Base-by-base conservation (phyloP, 2,329 filamentous ascomycete genomes). In the Aureobasidium lini region DNA sequence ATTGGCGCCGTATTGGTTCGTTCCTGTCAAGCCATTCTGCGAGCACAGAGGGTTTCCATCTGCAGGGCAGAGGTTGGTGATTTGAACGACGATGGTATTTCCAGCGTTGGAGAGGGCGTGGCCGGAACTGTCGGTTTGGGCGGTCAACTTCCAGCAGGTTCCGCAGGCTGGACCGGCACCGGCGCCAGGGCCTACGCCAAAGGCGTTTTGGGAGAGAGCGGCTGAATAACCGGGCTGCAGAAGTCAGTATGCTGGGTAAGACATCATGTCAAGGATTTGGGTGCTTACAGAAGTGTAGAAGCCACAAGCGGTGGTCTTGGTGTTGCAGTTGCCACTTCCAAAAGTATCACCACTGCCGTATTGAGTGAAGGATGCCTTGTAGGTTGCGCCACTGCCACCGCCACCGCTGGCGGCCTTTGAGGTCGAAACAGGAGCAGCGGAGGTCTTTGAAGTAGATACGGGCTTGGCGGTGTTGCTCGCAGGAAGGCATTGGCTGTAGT, bases 1-100 rank as follows among this genome's bases (percentile, higher is more conserved):
- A 42, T 73, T 71, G 10, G 70, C 72, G 7, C 74, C 74, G 62
- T 73, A 73, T 61, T 67, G 70, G 62, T 74, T 75, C 4, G 70
- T 69, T 3, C 66, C 68, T 3, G 57, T 56, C 1, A 73, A 64
- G 3, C 66, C 66, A 13, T 63, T 65, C 66, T 73, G 71, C 6
- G 70, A 46, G 62, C 74, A 76, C 11, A 75, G 64, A 15, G 71
- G 67, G 57, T 76, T 76, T 2, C 72, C 72, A 1, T 63, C 23
- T 0, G 68, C 69, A 13, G 74, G 74, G 58, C 74, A 76, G 3
- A 76, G 65, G 62, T 76, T 76, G 60, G 73, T 74, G 56, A 76
- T 66, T 62, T 72, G 69, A 32, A 76, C 71, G 7, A 74, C 71
- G 59, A 75, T 69, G 61, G 62, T 67, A 56, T 68, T 73, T 47